Base-by-base conservation (phyloP, 2,329 filamentous ascomycete species). In the Nothophaeocryptopus gaeumannii region DNA sequence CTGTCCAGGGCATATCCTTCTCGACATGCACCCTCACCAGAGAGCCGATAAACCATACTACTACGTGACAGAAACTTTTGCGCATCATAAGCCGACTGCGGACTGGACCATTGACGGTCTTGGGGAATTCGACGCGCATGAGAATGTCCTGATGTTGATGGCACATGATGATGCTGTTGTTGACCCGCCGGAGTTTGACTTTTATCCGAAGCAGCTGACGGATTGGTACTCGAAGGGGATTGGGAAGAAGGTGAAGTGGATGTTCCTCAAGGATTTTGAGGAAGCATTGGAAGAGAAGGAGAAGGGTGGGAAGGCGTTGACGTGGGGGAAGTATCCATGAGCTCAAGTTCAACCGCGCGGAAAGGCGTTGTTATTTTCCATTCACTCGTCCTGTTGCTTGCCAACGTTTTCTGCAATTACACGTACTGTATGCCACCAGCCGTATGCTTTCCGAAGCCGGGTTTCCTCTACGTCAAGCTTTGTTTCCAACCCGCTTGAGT, bases 251-350 rank as follows among this genome's bases (percentile, higher is more conserved):
- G 52, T 63, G 16, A 62, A 59, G 44, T 67, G 64, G 64, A 59
- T 68, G 45, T 82, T 81, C 58, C 61, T 81, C 57, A 69, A 65
- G 31, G 78, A 80, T 50, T 78, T 78, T 55, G 67, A 71, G 5
- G 62, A 67, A 26, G 75, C 73, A 0, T 65, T 77, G 32, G 59
- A 63, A 35, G 46, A 44, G 8, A 63, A 62, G 39, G 53, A 60
- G 54, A 56, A 58, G 14, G 58, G 61, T 13, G 51, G 43, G 3
- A 38, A 56, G 39, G 45, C 59, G 1, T 62, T 60, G 37, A 51
- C 33, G 4, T 61, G 60, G 60, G 55, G 54, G 1, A 38, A 50
- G 20, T 58, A 58, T 45, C 53, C 58, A 29, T 45, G 31, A 35
- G 20, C 20, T 26, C 20, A 26, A 26, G 20, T 26, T 26, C 3